phyloP scores from a whole-genome alignment of 1,139 yeast species.

The Diutina neorugosa region DNA sequence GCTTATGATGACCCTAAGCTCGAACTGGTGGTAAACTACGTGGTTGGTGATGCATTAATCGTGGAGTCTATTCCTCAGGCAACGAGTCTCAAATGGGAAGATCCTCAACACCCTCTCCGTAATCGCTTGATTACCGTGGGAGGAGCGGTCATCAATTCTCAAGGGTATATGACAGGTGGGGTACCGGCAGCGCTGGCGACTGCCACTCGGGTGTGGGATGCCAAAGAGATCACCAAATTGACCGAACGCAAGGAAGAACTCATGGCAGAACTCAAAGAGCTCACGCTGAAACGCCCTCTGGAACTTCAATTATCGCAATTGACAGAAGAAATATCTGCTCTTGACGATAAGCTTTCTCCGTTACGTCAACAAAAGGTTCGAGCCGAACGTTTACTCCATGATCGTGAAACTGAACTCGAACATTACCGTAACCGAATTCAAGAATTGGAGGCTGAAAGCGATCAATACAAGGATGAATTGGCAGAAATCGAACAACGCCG shows the following conservation, averaged over 20 bases:
- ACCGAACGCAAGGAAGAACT: slow-evolving; percentile 51
- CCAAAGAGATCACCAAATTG: slow-evolving; percentile 51
- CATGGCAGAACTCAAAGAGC: slow-evolving; percentile 4
- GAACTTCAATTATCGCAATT: slow-evolving; percentile 47
- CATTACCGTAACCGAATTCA: slow-evolving; percentile 26
- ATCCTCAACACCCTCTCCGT: slow-evolving; percentile 25
- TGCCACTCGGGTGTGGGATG: slow-evolving; percentile 51
- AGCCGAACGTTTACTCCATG: slow-evolving; percentile 39
- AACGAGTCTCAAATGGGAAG: slow-evolving; percentile 54
- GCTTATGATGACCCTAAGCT: slow-evolving; percentile 50
- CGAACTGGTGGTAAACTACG: slow-evolving; percentile 72
- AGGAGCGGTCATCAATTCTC: slow-evolving; percentile 75
- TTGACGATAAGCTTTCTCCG: slow-evolving; percentile 44
- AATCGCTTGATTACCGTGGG: slow-evolving; percentile 71
- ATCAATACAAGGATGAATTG: slow-evolving; percentile 13
- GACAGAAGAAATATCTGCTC: slow-evolving; percentile 37
- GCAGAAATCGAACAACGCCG: slow-evolving; percentile 16
- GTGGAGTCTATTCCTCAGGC: slow-evolving; percentile 66
- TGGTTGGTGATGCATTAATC: slow-evolving; percentile 72
- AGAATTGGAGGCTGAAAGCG: slow-evolving; percentile 11
- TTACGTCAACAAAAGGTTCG: slow-evolving; percentile 39
- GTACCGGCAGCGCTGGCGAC: slow-evolving; percentile 24
- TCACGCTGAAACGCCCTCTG: slow-evolving; percentile 27
- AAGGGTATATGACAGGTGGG: slow-evolving; percentile 94
- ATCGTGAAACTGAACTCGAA: slow-evolving; percentile 41